Evolutionary conservation across 2,329 filamentous ascomycete species (phyloP), one percentile per base, ranked within the genome.

Genomic region (Diplodia intermedia): DNA sequence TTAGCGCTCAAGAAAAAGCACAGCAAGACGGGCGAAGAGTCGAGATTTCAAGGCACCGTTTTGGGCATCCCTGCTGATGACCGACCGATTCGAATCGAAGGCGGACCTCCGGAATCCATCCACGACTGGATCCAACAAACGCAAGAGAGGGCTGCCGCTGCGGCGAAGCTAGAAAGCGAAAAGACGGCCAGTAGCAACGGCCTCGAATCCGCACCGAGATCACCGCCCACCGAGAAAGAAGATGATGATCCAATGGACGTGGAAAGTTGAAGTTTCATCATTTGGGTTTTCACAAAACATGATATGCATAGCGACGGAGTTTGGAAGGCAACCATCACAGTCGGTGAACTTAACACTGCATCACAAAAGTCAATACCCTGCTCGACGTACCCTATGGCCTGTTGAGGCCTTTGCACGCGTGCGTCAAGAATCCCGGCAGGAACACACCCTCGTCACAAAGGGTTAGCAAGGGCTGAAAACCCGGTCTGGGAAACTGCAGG

Each of bases 1-100:
- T 9, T 71, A 91, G 91, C 89, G 4, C 82, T 98, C 52, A 97
- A 97, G 80, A 95, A 94, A 81, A 97, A 96, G 76, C 92, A 97
- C 78, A 93, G 90, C 81, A 96, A 95, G 73, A 91, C 91, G 0
- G 92, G 91, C 70, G 93, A 96, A 74, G 93, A 97, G 75, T 90
- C 90, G 11, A 90, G 94, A 74, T 97, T 93, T 78, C 88, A 90
- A 72, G 93, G 92, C 36, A 97, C 94, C 0, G 86, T 95, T 0
- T 83, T 98, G 12, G 94, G 94, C 4, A 89, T 89, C 71, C 83
- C 85, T 54, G 86, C 86, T 60, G 92, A 97, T 72, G 86, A 89
- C 68, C 88, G 88, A 74, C 86, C 90, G 8, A 82, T 97, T 33
- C 83, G 89, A 63, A 90, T 97, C 63, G 93, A 97, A 77, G 94